Percentiles rank a stretch among this genome's conserved stretches.
phyloP scores from a whole-genome alignment of 2,329 filamentous ascomycete genomes.

The Epichloe uncinata region DNA sequence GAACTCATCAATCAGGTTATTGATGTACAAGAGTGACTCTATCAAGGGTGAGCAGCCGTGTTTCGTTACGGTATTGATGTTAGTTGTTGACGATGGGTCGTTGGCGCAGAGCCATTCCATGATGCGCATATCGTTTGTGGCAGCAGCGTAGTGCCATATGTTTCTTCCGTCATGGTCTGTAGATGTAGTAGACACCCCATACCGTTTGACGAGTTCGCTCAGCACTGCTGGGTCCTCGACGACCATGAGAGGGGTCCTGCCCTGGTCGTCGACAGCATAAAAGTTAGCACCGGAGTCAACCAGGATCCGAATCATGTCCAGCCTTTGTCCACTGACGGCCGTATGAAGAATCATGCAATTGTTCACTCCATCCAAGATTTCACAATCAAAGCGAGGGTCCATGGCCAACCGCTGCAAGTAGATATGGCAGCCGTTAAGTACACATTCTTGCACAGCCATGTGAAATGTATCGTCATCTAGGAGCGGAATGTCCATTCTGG shows the following conservation, averaged over 20 bases:
- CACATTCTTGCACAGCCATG: not conserved
- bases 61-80: slow-evolving; percentile 12
- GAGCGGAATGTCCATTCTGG: slow-evolving; percentile 1
- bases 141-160: slow-evolving; percentile 25
- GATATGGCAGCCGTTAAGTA: slow-evolving; percentile 13
- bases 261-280: slow-evolving; percentile 13
- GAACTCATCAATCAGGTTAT: not conserved
- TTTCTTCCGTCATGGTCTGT: slow-evolving; percentile 19
- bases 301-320: slow-evolving; percentile 17
- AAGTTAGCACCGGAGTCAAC: slow-evolving; percentile 16
- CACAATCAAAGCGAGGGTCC: slow-evolving; percentile 19
- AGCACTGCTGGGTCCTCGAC: slow-evolving; percentile 16
- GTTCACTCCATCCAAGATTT: slow-evolving; percentile 7
- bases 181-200: slow-evolving; percentile 16
- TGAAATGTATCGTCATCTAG: slow-evolving; percentile 11
- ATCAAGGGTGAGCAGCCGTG: slow-evolving; percentile 18
- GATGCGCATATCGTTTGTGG: slow-evolving; percentile 17
- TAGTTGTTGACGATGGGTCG: slow-evolving; percentile 16
- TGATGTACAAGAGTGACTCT: slow-evolving; percentile 16
- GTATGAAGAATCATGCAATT: slow-evolving; percentile 19
- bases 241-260: slow-evolving; percentile 24
- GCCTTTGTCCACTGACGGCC: slow-evolving; percentile 14
- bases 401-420: slow-evolving; percentile 15
- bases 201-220: slow-evolving; percentile 13
- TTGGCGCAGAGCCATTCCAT: slow-evolving; percentile 18